Base-by-base conservation (phyloP, 306 rosid species). In the Ceratonia siliqua region DNA sequence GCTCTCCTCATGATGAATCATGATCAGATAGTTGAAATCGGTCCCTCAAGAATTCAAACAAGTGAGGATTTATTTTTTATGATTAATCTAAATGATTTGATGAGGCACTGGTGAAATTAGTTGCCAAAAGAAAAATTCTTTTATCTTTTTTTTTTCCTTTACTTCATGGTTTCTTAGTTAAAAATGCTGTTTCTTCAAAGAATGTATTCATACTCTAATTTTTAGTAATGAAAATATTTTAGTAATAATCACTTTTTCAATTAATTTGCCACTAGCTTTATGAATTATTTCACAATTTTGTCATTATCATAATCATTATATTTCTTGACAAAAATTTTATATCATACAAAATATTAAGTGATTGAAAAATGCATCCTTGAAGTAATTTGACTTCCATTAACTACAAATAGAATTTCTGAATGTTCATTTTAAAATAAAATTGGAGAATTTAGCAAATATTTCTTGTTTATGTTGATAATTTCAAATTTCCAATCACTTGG, bases 1-100 rank as follows among this genome's bases (percentile, higher is more conserved):
- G 73, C 78, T 79, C 84, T 79, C 53, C 76, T 82, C 48, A 62
- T 62, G 74, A 64, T 76, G 87, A 82, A 77, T 82, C 80, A 69
- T 82, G 85, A 74, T 53, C 81, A 77, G 78, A 82, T 80, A 79
- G 81, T 73, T 82, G 85, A 82, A 76, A 79, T 77, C 82, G 1
- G 80, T 63, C 79, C 70, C 76, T 74, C 78, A 62, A 77, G 70
- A 79, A 30, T 73, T 70, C 67, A 79, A 68, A 59, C 84, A 84
- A 74, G 88, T 84, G 86, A 79, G 82, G 78, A 79, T 76, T 79
- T 79, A 68, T 73, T 62, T 64, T 62, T 78, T 72, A 24, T 25
- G 72, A 48, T 81, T 71, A 82, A 79, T 75, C 68, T 75, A 49
- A 64, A 74, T 50, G 73, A 45, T 73, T 48, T 67, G 57, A 36